phyloP scores from a whole-genome alignment of 257 asterid species.

The Nicotiana benthamiana region DNA sequence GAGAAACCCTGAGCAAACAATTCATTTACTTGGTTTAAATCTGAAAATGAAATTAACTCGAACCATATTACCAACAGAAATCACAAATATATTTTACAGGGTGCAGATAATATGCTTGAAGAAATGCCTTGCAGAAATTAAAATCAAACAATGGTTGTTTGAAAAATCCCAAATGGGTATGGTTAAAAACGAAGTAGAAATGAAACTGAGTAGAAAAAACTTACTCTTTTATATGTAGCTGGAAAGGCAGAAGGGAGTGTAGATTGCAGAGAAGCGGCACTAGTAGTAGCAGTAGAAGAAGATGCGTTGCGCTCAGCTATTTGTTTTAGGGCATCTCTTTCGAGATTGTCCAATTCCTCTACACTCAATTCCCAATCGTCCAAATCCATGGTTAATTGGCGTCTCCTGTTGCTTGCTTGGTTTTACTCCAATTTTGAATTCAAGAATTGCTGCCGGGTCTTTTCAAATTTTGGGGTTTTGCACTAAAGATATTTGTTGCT shows the following conservation, averaged over 20 bases:
- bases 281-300: slow-evolving; percentile 35
- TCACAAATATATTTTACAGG: neutral
- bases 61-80: neutral
- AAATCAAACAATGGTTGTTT: neutral
- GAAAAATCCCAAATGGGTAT: neutral
- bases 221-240: neutral
- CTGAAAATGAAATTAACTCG: neutral
- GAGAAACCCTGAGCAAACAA: neutral
- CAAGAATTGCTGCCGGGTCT: neutral
- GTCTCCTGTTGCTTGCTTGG: neutral
- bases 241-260: neutral
- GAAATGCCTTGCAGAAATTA: neutral
- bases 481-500: neutral
- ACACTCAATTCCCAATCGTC: slow-evolving; percentile 82
- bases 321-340: slow-evolving; percentile 59
- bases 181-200: neutral
- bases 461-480: neutral
- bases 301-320: slow-evolving; percentile 60
- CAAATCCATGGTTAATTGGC: slow-evolving; percentile 15
- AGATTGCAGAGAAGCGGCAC: neutral
- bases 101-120: neutral
- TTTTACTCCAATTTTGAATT: neutral
- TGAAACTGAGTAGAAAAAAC: neutral
- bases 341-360: slow-evolving; percentile 68
- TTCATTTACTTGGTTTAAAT: neutral